Evolutionary conservation across 805 yeast species (phyloP), one percentile per base, ranked within the genome.

Genomic region (Barnettozyma botsteinii): DNA sequence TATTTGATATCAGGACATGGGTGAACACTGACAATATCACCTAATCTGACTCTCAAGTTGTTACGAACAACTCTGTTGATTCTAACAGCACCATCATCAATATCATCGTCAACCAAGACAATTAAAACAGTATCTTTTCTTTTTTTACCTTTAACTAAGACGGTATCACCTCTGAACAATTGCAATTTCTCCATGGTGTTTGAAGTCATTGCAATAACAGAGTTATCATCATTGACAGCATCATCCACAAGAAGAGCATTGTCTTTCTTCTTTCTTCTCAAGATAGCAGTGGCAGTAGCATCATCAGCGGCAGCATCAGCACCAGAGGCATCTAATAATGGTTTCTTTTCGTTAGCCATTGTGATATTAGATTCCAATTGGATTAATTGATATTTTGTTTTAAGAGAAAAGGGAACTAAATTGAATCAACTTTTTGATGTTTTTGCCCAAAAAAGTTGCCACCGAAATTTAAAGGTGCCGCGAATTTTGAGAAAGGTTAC

Each of bases 1-100:
- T 89, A 93, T 69, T 93, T 91, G 74, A 93, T 91, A 62, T 93
- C 98, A 15, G 98, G 96, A 62, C 96, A 91, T 35, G 98, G 93
- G 61, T 86, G 95, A 46, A 93, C 73, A 22, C 95, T 74, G 44
- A 93, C 78, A 45, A 93, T 74, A 59, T 93, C 99, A 55, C 98
- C 97, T 50, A 93, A 73, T 62, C 97, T 80, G 42, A 93, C 89
- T 50, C 97, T 77, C 63, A 93, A 72, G 67, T 93, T 93, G 72
- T 86, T 87, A 70, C 99, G 83, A 30, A 91, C 96, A 55, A 89
- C 93, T 61, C 99, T 81, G 71, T 93, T 93, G 60, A 93, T 70
- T 62, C 98, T 75, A 53, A 94, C 93, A 41, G 86, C 83, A 43
- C 98, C 98, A 59, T 89, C 96, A 55, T 86, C 96, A 69, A 93